Conservation (phyloP, 331 rosid species). For the Malus hybrid region DNA sequence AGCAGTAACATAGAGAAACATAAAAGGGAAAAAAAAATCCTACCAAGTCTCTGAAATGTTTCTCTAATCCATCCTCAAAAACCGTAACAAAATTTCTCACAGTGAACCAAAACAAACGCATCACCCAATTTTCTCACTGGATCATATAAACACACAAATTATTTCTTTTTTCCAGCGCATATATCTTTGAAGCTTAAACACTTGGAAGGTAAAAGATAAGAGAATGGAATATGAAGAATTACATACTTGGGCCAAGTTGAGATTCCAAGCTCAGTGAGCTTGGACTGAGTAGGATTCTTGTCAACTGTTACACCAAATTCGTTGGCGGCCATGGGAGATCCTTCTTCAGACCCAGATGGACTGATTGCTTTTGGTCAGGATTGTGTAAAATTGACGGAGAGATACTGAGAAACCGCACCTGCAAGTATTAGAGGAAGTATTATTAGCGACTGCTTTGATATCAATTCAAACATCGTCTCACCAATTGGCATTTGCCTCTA, state of each 20-base stretch:
- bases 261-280: slow-evolving; percentile 46
- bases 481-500: too few species aligned
- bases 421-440: not conserved
- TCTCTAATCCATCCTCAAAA: not conserved
- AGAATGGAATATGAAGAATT: not conserved
- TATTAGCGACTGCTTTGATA: not conserved
- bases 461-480: too few species aligned
- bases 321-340: slow-evolving; percentile 6
- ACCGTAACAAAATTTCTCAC: not conserved
- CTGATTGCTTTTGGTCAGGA: not conserved
- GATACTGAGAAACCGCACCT: not conserved
- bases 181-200: too few species aligned
- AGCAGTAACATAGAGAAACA: too few species aligned
- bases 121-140: not conserved
- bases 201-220: not conserved
- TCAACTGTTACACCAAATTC: slow-evolving; percentile 52
- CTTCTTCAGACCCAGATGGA: not conserved
- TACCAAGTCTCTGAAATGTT: not conserved
- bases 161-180: too few species aligned
- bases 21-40: too few species aligned
- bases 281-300: slow-evolving; percentile 48
- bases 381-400: not conserved
- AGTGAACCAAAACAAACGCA: not conserved
- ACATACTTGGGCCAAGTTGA: slow-evolving; percentile 47
- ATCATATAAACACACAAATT: too few species aligned